Evolutionary conservation across 768 basidiomycete genomes (phyloP).

Genomic region (Hirschioporus abietinus): DNA sequence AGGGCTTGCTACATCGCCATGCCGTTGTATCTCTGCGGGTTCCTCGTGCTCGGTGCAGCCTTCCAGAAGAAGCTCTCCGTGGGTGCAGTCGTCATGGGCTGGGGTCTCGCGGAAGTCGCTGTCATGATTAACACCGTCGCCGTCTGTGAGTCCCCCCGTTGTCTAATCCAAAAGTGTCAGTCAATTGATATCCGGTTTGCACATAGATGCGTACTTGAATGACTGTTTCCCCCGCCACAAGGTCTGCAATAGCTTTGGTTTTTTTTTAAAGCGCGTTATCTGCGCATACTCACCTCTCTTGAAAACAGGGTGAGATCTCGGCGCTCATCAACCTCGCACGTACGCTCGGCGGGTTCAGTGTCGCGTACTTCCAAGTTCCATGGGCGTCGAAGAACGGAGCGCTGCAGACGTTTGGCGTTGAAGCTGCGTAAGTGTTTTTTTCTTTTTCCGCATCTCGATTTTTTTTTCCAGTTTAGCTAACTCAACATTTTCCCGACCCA

Average conservation of each 20-base stretch:
- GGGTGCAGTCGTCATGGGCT: conserved; percentile 58
- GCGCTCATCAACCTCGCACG: conserved; percentile 54
- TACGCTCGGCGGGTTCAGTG: conserved; percentile 54
- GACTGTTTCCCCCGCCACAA: conserved; percentile 44
- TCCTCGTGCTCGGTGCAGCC: conserved; percentile 50
- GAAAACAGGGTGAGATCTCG: conserved; percentile 52
- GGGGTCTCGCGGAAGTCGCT: conserved; percentile 56
- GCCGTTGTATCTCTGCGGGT: conserved; percentile 56
- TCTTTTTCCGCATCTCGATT: conserved; percentile 3
- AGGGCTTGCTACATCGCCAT: conserved; percentile 61
- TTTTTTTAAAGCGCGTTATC: background rate
- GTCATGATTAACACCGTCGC: conserved; percentile 60
- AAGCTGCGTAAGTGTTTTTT: conserved; percentile 45
- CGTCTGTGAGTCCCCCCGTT: conserved; percentile 38
- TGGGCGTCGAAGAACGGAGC: conserved; percentile 60
- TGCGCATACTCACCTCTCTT: background rate
- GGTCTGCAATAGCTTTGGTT: conserved; percentile 16
- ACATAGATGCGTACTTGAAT: conserved; percentile 42
- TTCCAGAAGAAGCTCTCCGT: conserved; percentile 47
- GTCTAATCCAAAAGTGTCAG: conserved; percentile 9
- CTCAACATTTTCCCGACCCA: no score
- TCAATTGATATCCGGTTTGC: conserved; percentile 17
- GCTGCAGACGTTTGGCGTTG: conserved; percentile 55
- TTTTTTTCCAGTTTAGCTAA: no score
- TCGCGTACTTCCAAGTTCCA: conserved; percentile 62